These are phyloP conservation scores for Strigomonas culicis DNA, from an alignment of 208 protist genomes.

Conservation along the genomic window DNA sequence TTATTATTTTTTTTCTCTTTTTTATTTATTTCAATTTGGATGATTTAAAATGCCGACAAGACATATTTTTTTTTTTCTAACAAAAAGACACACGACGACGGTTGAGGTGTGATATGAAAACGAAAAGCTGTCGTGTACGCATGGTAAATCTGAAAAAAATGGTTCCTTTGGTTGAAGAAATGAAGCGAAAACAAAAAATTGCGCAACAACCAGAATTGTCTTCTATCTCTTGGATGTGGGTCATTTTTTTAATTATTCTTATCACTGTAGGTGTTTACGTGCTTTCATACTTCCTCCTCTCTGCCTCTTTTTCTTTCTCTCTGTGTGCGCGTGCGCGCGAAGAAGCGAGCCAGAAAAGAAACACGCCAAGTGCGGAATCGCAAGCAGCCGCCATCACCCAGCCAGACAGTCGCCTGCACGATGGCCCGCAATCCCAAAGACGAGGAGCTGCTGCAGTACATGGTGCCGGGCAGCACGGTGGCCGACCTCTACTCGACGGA, in stretches of 20 bases:
- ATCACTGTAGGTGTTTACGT: background rate
- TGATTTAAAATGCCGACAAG: conserved; percentile 4
- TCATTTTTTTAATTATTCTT: background rate
- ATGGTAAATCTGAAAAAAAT: background rate
- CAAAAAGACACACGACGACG: background rate
- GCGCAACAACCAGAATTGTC: background rate
- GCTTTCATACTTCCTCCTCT: background rate
- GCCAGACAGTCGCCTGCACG: background rate
- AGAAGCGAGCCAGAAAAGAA: background rate
- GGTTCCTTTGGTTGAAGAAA: background rate
- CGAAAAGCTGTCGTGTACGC: background rate
- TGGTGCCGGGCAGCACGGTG: conserved; percentile 76
- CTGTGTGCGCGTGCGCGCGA: background rate
- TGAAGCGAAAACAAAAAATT: background rate
- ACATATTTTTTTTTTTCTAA: background rate
- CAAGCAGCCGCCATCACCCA: background rate
- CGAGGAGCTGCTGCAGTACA: conserved; percentile 65
- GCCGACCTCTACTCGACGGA: conserved; percentile 52
- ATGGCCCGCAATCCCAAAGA: conserved; percentile 14
- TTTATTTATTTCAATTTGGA: conserved; percentile 8
- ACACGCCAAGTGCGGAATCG: background rate
- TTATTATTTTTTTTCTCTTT: conserved; percentile 8
- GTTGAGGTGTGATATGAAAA: background rate
- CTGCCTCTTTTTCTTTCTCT: conserved; percentile 3
- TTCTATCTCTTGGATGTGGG: background rate